These are phyloP conservation scores for Bathelium albidoporum DNA, from an alignment of 495 filamentous ascomycete species.

Conservation along the genomic window DNA sequence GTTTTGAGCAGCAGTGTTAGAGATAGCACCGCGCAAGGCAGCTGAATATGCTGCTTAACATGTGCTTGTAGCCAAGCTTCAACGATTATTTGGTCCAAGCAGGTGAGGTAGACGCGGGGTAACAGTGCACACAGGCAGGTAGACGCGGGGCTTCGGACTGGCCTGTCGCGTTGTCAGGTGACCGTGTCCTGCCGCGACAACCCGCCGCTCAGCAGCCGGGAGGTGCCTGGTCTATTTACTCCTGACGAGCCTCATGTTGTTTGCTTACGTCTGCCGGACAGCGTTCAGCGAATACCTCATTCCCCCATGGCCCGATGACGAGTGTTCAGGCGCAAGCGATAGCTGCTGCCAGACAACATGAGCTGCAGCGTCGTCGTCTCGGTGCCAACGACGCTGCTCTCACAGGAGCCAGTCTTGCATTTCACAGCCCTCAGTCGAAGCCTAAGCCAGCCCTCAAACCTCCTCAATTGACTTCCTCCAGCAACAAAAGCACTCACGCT, in stretches of 20 bases:
- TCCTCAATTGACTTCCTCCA: background rate
- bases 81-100: too few relatives aligned
- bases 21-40: background rate
- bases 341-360: constrained; percentile 2
- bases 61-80: too few relatives aligned
- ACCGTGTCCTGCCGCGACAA: background rate
- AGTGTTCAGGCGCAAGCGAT: constrained; percentile 1
- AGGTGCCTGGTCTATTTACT: background rate
- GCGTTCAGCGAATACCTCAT: background rate
- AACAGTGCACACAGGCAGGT: background rate
- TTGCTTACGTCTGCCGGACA: background rate
- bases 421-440: background rate
- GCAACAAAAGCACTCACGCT: too few relatives aligned
- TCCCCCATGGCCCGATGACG: background rate
- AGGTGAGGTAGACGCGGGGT: background rate
- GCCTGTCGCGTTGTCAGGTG: constrained; percentile 3
- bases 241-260: background rate
- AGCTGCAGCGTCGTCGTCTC: background rate
- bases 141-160: too few relatives aligned
- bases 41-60: too few relatives aligned
- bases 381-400: background rate
- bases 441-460: background rate
- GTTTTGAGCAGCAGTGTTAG: too few relatives aligned
- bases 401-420: background rate
- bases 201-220: background rate